phyloP scores from a whole-genome alignment of 257 asterid species.

The Orobanche coerulescens region DNA sequence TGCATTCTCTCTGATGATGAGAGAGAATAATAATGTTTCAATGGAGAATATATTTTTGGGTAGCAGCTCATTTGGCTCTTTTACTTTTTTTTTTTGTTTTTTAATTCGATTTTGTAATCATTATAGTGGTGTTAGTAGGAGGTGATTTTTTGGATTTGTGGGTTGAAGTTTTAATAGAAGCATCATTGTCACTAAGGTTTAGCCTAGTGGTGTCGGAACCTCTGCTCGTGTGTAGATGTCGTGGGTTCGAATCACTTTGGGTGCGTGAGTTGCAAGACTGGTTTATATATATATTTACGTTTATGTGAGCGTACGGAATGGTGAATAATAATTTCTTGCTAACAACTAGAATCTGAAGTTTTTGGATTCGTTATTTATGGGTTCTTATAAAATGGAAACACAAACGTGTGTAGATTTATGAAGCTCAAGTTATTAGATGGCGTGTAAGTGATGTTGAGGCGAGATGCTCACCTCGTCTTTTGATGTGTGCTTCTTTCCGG shows the following conservation, averaged over 20 bases:
- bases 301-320: background rate
- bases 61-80: conserved; percentile 12
- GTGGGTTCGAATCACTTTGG: too few species aligned
- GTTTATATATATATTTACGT: too few species aligned
- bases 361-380: background rate
- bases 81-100: background rate
- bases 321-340: background rate
- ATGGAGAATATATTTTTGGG: background rate
- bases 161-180: background rate
- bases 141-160: conserved; percentile 17
- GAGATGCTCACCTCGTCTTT: background rate
- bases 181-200: too few species aligned
- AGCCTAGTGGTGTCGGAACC: too few species aligned
- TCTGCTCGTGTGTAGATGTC: too few species aligned
- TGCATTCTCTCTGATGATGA: conserved; percentile 12
- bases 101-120: background rate
- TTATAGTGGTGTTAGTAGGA: conserved; percentile 6
- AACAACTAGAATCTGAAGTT: background rate
- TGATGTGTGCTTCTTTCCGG: background rate
- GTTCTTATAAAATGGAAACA: background rate
- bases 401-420: background rate
- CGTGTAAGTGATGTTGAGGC: background rate
- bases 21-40: background rate
- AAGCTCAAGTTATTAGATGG: background rate
- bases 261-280: too few species aligned